Evolutionary conservation across 352 stramenopile species (phyloP).

Genomic region (Globisporangium radiosum): DNA sequence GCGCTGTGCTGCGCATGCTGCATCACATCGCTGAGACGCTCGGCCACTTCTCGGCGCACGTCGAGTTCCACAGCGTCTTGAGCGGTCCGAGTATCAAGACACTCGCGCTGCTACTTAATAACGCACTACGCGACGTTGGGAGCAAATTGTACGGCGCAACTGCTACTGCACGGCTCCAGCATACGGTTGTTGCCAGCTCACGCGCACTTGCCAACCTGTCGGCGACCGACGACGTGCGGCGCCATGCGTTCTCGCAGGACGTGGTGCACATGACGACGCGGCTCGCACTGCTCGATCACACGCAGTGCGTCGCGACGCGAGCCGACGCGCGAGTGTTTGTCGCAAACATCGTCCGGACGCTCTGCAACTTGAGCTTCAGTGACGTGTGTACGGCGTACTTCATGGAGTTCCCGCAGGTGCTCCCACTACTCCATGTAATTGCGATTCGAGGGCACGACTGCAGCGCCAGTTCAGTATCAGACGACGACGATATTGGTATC

Average conservation of each 20-base stretch:
- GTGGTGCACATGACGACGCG: slow-evolving; percentile 47
- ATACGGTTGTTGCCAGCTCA: slow-evolving; percentile 41
- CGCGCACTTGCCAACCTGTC: slow-evolving; percentile 66
- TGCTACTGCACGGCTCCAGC: slow-evolving; percentile 34
- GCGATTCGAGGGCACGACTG: slow-evolving; percentile 3
- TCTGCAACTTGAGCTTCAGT: slow-evolving; percentile 65
- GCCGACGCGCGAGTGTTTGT: slow-evolving; percentile 26
- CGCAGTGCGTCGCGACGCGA: slow-evolving; percentile 16
- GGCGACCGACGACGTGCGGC: slow-evolving; percentile 47
- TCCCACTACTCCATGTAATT: slow-evolving; percentile 42
- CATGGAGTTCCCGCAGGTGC: slow-evolving; percentile 51
- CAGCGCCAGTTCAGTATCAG: no score
- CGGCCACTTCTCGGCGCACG: slow-evolving; percentile 58
- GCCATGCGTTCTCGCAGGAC: slow-evolving; percentile 39
- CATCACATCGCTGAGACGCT: slow-evolving; percentile 50
- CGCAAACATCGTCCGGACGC: slow-evolving; percentile 49
- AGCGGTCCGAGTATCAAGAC: slow-evolving; percentile 44
- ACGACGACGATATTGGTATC: background rate
- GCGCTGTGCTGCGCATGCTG: slow-evolving; percentile 24
- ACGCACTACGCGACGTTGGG: slow-evolving; percentile 39
- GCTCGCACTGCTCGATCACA: slow-evolving; percentile 37
- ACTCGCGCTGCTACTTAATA: slow-evolving; percentile 35
- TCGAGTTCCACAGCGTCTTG: slow-evolving; percentile 53
- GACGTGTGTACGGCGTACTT: slow-evolving; percentile 34
- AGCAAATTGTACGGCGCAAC: slow-evolving; percentile 26